Conservation (phyloP, 352 stramenopile genomes). For the Elongisporangium undulatum region DNA sequence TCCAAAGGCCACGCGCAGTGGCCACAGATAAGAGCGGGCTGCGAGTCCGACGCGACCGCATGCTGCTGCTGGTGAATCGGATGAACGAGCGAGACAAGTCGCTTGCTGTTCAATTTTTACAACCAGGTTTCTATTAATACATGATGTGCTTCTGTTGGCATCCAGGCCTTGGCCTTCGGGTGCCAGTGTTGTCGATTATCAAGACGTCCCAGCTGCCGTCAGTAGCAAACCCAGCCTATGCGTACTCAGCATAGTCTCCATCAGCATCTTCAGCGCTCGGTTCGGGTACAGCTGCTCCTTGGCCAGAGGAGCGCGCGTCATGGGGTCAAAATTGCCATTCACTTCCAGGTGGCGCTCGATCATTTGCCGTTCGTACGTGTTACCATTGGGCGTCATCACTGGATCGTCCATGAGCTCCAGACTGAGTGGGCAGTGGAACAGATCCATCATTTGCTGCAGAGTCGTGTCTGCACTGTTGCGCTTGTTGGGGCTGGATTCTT, state of each 20-base stretch:
- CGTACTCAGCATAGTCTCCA: conserved; percentile 65
- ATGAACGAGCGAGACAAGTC: background rate
- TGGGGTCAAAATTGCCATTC: conserved; percentile 71
- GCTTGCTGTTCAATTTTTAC: background rate
- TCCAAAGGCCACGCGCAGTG: background rate
- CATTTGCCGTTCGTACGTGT: conserved; percentile 75
- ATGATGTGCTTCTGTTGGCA: background rate
- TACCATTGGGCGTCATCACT: conserved; percentile 65
- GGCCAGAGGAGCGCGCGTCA: conserved; percentile 49
- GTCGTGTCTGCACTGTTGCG: conserved; percentile 25
- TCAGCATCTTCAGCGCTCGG: conserved; percentile 62
- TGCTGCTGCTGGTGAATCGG: background rate
- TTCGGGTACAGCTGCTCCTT: conserved; percentile 64
- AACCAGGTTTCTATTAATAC: background rate
- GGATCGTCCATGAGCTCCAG: conserved; percentile 77
- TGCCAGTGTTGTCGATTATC: background rate
- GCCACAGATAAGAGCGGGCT: background rate
- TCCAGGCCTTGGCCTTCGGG: background rate
- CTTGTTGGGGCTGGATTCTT: conserved; percentile 3
- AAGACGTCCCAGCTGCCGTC: conserved; percentile 8
- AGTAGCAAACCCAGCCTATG: conserved; percentile 54
- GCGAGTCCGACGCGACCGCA: background rate
- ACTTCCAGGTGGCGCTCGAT: conserved; percentile 69
- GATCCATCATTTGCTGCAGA: conserved; percentile 63
- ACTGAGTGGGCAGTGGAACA: conserved; percentile 69